A percentile compares a stretch with the other conserved stretches of the same genome.
Conservation (phyloP, 192 early-diverging fungal species). For the Obelidium mucronatum region DNA sequence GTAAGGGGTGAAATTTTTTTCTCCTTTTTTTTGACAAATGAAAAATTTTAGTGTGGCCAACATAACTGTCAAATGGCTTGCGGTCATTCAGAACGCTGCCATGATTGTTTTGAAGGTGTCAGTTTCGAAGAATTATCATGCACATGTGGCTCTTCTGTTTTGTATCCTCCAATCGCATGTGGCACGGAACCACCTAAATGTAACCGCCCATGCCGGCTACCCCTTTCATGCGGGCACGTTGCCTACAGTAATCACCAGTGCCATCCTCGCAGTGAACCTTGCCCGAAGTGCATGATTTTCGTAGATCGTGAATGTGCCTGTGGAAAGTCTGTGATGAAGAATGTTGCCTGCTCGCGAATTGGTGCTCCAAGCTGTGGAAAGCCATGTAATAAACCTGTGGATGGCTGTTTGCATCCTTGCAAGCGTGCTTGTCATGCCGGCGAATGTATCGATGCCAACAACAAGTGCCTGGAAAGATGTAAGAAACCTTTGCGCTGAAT, state of each 20-base stretch:
- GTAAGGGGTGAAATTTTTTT: not conserved
- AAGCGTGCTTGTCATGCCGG: conserved; percentile 82
- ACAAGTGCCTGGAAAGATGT: conserved; percentile 76
- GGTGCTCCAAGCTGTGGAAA: conserved; percentile 76
- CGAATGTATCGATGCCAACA: conserved; percentile 66
- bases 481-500: not conserved
- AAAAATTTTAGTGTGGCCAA: conserved; percentile 35
- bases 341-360: conserved; percentile 81
- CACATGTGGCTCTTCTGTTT: conserved; percentile 80
- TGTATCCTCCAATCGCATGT: conserved; percentile 88
- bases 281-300: conserved; percentile 90
- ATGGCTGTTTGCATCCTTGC: conserved; percentile 81
- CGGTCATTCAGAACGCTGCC: conserved; percentile 53
- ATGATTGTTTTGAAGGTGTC: conserved; percentile 66
- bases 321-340: conserved; percentile 77
- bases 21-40: no score
- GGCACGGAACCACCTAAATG: conserved; percentile 80
- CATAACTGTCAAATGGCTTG: conserved; percentile 53
- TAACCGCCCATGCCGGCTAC: conserved; percentile 72
- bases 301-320: conserved; percentile 72
- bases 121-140: conserved; percentile 87
- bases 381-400: conserved; percentile 63
- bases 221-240: conserved; percentile 80
- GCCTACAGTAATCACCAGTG: conserved; percentile 78
- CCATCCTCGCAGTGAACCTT: conserved; percentile 84